Evolutionary conservation across 768 basidiomycete species (phyloP).

Genomic region (Sporobolomyces roseus): DNA sequence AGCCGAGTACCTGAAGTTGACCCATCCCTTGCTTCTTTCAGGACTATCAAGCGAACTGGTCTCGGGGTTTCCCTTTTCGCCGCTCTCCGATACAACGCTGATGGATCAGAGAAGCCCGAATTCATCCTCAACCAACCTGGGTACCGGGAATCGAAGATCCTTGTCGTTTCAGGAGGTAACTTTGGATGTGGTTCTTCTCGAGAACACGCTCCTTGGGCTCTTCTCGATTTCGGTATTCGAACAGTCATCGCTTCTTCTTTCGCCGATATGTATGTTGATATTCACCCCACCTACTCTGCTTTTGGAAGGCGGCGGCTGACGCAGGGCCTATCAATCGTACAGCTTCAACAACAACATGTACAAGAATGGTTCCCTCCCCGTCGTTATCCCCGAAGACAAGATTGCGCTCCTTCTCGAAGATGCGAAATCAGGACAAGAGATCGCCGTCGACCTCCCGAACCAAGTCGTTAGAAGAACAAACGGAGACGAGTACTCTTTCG

Average conservation of each 20-base stretch:
- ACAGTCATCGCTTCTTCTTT: constrained; percentile 83
- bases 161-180: constrained; percentile 80
- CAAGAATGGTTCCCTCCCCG: constrained; percentile 89
- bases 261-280: constrained; percentile 67
- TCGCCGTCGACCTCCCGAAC: constrained; percentile 81
- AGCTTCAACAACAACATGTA: constrained; percentile 59
- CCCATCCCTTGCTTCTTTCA: constrained; percentile 45
- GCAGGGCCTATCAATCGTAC: constrained; percentile 6
- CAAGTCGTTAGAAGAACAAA: constrained; percentile 65
- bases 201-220: constrained; percentile 72
- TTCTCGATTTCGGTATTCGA: constrained; percentile 77
- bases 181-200: constrained; percentile 74
- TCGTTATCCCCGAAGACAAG: constrained; percentile 65
- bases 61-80: constrained; percentile 78
- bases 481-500: constrained; percentile 69
- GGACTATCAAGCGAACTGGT: constrained; percentile 84
- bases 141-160: constrained; percentile 68
- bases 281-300: no score
- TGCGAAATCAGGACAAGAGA: constrained; percentile 66
- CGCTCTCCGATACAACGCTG: constrained; percentile 69
- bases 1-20: neutral
- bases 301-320: no score
- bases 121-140: constrained; percentile 79
- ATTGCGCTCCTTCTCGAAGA: constrained; percentile 71
- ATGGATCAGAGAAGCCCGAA: constrained; percentile 68